Evolutionary conservation across 345 rosid species (phyloP).

Genomic region (Anastatica hierochuntica): DNA sequence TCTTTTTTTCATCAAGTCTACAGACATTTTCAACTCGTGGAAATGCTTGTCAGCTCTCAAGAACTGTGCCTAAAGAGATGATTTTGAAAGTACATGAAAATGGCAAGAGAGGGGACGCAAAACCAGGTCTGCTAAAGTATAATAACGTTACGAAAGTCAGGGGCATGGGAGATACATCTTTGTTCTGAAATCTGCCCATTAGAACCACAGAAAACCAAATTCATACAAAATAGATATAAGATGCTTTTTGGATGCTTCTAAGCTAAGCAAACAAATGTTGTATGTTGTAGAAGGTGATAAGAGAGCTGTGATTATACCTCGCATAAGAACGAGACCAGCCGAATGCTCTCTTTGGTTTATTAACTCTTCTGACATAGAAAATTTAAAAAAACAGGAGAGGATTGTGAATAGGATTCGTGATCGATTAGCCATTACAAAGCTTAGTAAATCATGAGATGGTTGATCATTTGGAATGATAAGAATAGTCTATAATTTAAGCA

Average conservation of each 20-base stretch:
- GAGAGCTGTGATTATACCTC: constrained; percentile 34
- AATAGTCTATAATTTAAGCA: neutral
- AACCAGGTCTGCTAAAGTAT: neutral
- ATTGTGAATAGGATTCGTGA: neutral
- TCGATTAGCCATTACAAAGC: no score
- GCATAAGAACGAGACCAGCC: constrained; percentile 54
- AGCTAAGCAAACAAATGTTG: neutral
- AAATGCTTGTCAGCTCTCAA: constrained; percentile 71
- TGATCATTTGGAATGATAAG: neutral
- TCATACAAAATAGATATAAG: neutral
- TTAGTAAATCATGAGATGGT: neutral
- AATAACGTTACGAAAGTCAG: neutral
- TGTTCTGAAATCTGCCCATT: constrained; percentile 64
- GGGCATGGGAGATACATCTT: constrained; percentile 52
- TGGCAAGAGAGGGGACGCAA: neutral
- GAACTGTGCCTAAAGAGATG: constrained; percentile 51
- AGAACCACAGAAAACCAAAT: neutral
- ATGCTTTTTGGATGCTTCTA: neutral
- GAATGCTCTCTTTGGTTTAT: constrained; percentile 56
- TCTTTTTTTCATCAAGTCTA: constrained; percentile 81
- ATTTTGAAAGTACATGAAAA: constrained; percentile 9
- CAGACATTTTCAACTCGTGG: constrained; percentile 60
- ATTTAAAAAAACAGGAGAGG: neutral
- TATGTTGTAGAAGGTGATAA: neutral
- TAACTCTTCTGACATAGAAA: constrained; percentile 42